Conservation (phyloP, 2,329 filamentous ascomycete species). For the Pseudocercospora cruenta region DNA sequence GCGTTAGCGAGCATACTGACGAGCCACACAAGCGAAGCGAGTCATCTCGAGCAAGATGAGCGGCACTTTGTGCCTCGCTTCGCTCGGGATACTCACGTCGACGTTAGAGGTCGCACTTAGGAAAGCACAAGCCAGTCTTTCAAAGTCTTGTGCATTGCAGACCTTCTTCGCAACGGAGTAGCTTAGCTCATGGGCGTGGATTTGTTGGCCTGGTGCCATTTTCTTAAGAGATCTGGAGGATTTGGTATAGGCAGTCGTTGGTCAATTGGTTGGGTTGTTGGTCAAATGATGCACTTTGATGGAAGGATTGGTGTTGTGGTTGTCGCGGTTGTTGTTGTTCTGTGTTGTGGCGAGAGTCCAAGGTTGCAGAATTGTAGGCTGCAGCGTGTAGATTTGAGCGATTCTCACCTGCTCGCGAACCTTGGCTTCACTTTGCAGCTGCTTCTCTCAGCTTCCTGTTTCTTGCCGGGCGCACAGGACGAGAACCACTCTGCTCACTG, state of each 20-base stretch:
- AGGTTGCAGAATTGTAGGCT: not conserved
- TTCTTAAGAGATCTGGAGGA: not conserved
- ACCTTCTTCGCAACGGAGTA: constrained; percentile 27
- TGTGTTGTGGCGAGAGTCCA: not conserved
- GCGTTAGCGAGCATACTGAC: not conserved
- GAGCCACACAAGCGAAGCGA: no score
- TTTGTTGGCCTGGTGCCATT: not conserved
- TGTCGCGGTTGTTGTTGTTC: not conserved
- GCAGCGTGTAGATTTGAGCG: not conserved
- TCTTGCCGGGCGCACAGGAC: not conserved
- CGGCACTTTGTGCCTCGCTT: no score
- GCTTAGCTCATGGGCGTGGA: constrained; percentile 16
- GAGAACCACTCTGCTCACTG: not conserved
- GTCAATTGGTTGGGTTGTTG: no score
- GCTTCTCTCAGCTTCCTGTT: not conserved
- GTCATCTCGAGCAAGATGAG: no score
- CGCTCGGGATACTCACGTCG: not conserved
- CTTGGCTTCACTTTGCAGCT: not conserved
- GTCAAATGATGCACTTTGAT: not conserved
- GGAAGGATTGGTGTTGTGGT: not conserved
- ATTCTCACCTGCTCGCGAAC: not conserved
- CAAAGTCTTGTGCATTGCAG: constrained; percentile 24
- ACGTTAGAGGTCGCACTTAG: constrained; percentile 13
- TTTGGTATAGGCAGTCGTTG: no score
- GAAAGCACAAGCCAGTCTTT: constrained; percentile 29